These are phyloP conservation scores for Canavalia gladiata DNA, from an alignment of 306 rosid genomes.

Conservation along the genomic window DNA sequence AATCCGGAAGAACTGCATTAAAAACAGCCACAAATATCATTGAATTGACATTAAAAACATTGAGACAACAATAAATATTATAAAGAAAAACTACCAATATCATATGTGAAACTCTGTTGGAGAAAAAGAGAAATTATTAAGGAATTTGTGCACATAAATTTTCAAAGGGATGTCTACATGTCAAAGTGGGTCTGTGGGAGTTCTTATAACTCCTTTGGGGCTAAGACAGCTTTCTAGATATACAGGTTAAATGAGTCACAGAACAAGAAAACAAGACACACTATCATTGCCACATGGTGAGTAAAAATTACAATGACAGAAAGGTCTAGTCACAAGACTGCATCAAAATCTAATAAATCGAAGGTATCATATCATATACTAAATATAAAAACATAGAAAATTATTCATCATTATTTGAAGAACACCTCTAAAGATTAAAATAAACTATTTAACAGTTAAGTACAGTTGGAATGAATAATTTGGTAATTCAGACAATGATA, in stretches of 20 bases:
- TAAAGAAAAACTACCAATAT: neutral
- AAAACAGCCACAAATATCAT: neutral
- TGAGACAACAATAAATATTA: neutral
- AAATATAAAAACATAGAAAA: neutral
- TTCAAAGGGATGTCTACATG: neutral
- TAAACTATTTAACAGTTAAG: neutral
- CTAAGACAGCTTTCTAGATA: neutral
- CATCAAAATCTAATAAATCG: neutral
- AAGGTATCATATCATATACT: neutral
- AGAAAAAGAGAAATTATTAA: neutral
- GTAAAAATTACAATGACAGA: neutral
- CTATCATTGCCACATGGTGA: constrained; percentile 2
- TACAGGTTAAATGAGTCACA: neutral
- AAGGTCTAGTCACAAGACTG: neutral
- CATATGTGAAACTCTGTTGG: neutral
- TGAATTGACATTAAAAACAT: constrained; percentile 21
- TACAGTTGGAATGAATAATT: constrained; percentile 28
- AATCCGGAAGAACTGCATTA: constrained; percentile 95
- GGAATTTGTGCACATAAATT: neutral
- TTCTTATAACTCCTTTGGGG: neutral
- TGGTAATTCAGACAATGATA: neutral
- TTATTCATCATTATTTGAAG: neutral
- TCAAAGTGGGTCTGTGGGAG: constrained; percentile 9
- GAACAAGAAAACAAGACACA: neutral
- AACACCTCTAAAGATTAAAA: neutral